These are phyloP conservation scores for Solanum rostratum DNA, from an alignment of 257 asterid genomes.

Conservation along the genomic window DNA sequence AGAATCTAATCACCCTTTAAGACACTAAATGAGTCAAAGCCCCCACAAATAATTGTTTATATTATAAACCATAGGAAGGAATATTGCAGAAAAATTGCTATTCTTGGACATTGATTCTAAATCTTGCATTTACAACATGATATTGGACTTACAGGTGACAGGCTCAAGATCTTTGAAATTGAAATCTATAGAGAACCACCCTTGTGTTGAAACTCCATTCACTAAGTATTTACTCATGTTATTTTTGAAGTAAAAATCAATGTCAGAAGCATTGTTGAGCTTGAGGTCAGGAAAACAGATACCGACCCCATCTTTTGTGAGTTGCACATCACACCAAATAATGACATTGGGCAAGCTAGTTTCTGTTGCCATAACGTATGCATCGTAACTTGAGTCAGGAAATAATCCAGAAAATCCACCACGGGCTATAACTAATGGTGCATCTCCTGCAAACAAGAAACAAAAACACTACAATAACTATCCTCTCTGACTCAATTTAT, in stretches of 20 bases:
- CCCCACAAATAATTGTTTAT: neutral
- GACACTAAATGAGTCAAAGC: neutral
- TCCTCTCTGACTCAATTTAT: too few species aligned
- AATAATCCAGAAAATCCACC: conserved; percentile 86
- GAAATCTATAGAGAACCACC: conserved; percentile 62
- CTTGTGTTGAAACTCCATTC: conserved; percentile 32
- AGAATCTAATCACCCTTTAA: neutral
- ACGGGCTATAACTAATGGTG: conserved; percentile 59
- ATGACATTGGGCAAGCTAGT: conserved; percentile 26
- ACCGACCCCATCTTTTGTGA: conserved; percentile 65
- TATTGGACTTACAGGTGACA: conserved; percentile 34
- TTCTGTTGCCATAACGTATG: conserved; percentile 26
- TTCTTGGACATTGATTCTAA: neutral
- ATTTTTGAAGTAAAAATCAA: neutral
- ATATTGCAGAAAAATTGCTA: neutral
- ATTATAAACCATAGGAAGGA: neutral
- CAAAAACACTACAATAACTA: neutral
- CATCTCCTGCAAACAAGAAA: conserved; percentile 35
- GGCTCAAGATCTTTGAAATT: conserved; percentile 22
- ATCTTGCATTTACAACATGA: neutral
- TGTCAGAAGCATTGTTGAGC: conserved; percentile 44
- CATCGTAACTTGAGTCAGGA: conserved; percentile 52
- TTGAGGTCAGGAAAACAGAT: conserved; percentile 56
- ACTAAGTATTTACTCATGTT: conserved; percentile 28
- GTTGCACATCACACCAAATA: conserved; percentile 78